Evolutionary conservation across 495 filamentous ascomycete genomes (phyloP).

Genomic region (Neurospora pannonica): DNA sequence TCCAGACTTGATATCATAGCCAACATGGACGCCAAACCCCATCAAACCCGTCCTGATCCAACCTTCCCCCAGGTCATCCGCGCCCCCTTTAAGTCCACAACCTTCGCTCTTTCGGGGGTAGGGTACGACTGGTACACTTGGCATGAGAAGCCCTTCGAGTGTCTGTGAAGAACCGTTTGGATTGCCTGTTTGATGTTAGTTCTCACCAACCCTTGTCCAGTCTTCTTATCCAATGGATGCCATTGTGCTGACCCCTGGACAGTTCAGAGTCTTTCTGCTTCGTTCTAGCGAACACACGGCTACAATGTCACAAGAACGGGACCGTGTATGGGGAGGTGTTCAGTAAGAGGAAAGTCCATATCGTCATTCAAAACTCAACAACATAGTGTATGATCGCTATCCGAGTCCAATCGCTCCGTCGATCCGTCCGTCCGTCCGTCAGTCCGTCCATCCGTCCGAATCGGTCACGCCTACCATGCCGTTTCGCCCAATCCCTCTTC

Average conservation of each 20-base stretch:
- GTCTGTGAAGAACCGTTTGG: background rate
- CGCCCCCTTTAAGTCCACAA: background rate
- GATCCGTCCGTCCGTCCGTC: background rate
- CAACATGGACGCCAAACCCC: background rate
- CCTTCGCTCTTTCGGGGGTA: background rate
- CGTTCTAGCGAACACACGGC: background rate
- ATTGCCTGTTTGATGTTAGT: background rate
- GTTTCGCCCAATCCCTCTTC: background rate
- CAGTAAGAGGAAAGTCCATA: background rate
- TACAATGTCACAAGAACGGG: background rate
- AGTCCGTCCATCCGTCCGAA: background rate
- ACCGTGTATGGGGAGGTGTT: background rate
- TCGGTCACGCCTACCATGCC: background rate
- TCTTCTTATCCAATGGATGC: background rate
- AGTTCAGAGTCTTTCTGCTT: background rate
- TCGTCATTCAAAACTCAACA: background rate
- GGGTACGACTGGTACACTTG: background rate
- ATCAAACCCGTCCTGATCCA: background rate
- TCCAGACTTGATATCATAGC: too few species aligned
- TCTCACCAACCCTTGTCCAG: background rate
- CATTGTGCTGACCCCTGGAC: background rate
- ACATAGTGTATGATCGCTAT: background rate
- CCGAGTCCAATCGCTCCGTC: background rate
- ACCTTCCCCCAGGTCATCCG: background rate
- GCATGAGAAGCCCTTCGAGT: background rate